Base-by-base conservation (phyloP, 805 yeast species). In the Phaffomyces antillensis region DNA sequence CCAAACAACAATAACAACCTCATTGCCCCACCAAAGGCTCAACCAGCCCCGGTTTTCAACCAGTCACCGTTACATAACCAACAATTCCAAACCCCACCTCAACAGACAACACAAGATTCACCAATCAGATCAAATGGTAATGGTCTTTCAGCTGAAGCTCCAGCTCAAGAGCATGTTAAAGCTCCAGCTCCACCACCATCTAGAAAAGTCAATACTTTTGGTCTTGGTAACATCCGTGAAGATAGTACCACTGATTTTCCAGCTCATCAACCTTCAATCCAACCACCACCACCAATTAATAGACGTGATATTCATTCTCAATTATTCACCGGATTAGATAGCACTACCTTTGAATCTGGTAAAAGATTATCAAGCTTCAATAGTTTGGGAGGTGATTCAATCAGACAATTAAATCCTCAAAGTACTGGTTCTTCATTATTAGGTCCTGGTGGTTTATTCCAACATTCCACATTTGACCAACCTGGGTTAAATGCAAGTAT, bases 401-500 rank as follows among this genome's bases (percentile, higher is more conserved):
- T 60, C 28, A 53, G 52, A 24, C 58, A 54, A 26, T 56, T 71
- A 42, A 68, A 67, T 43, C 68, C 76, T 23, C 77, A 73, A 47
- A 49, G 52, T 12, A 71, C 77, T 18, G 75, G 76, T 6, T 65
- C 72, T 7, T 61, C 72, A 5, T 40, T 64, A 10, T 41, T 62
- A 25, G 62, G 66, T 20, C 60, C 63, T 39, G 52, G 49, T 5
- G 63, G 65, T 3, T 57, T 67, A 48, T 68, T 72, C 59, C 75
- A 68, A 50, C 84, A 77, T 58, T 73, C 81, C 33, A 69, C 75
- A 25, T 59, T 72, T 53, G 65, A 74, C 13, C 47, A 56, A 38
- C 74, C 79, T n/a, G 95, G 93, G 3, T 68, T 91, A 52, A 86
- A 83, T 55, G 81, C 90, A 3, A 83, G 95, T 39, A 69, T 89